Base-by-base conservation (phyloP, 768 basidiomycete genomes). In the Sistotremastrum suecicum region DNA sequence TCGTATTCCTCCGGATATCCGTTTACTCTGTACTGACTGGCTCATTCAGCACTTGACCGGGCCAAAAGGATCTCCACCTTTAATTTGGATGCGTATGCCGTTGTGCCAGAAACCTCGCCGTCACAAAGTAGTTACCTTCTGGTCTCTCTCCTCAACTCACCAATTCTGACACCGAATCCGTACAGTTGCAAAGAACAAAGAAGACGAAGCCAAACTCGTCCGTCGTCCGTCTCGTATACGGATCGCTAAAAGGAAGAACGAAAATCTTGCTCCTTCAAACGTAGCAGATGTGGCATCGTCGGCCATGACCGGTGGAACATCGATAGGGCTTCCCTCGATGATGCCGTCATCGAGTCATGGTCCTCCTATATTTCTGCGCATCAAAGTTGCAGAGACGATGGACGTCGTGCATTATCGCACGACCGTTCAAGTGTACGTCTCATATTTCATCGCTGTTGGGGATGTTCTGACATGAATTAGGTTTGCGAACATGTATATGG, bases 401-500 rank as follows among this genome's bases (percentile, higher is more conserved):
- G 88, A 92, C 59, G 57, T 51, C 5, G 81, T 84, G 2, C 88
- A 90, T 48, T 78, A 89, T 41, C 87, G 78, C 0, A 92, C 89
- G 0, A 92, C 90, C 0, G 87, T 95, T 54, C 82, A 81, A 35
- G 90, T 89, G 87, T 94, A 71, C 45, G 86, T 67, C n/a, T 33
- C 7, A 29, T 11, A 6, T 32, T 30, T 37, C 33, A 2, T 37
- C 38, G 34, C 32, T 12, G 42, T 50, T 31, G 29, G 6, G 41
- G 42, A 29, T 33, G 5, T 32, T 12, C 0, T 43, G 28, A 38
- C 5, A n/a, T 42, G 31, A 8, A 34, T 37, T 55, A 87, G 83
- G 4, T 79, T 89, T 6, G 79, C 86, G 9, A 89, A 86, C 6
- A 95, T 90, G 82, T 98, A 98, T 60, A 83, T 97, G 76, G 90